These are phyloP conservation scores for Sesbania bispinosa DNA, from an alignment of 306 rosid genomes.

Conservation along the genomic window DNA sequence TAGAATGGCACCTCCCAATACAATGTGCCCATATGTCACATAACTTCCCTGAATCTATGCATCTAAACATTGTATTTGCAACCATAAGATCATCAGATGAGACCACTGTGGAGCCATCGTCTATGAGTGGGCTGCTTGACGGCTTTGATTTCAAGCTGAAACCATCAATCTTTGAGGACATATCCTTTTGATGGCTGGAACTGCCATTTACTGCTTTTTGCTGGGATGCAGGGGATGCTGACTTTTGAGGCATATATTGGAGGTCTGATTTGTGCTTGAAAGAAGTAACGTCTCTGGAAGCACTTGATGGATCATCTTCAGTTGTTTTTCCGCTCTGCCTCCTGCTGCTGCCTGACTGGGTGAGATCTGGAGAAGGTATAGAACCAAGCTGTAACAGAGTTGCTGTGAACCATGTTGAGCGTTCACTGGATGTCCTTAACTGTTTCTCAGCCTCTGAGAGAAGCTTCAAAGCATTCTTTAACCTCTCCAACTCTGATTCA, in stretches of 20 bases:
- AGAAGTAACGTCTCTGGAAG: conserved; percentile 60
- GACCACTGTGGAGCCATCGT: conserved; percentile 54
- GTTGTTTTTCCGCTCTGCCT: conserved; percentile 81
- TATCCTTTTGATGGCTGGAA: conserved; percentile 43
- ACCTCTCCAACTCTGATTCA: conserved; percentile 78
- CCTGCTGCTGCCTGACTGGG: conserved; percentile 78
- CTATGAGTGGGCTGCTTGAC: conserved; percentile 40
- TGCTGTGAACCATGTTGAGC: conserved; percentile 96
- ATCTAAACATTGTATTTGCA: conserved; percentile 56
- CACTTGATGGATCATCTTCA: conserved; percentile 79
- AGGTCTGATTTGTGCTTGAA: conserved; percentile 51
- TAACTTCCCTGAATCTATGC: conserved; percentile 65
- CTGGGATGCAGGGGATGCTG: conserved; percentile 50
- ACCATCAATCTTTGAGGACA: conserved; percentile 42
- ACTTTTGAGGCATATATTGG: conserved; percentile 50
- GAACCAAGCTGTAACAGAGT: conserved; percentile 95
- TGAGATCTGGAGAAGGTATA: conserved; percentile 70
- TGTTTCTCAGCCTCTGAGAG: conserved; percentile 97
- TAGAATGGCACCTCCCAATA: conserved; percentile 85
- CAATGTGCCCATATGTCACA: conserved; percentile 71
- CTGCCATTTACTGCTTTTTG: conserved; percentile 42
- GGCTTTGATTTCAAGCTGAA: conserved; percentile 48
- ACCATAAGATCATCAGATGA: conserved; percentile 50
- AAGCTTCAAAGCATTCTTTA: conserved; percentile 93
- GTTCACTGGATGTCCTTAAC: conserved; percentile 88